Conservation (phyloP, 345 rosid species). For the Geranium rotundifolium region DNA sequence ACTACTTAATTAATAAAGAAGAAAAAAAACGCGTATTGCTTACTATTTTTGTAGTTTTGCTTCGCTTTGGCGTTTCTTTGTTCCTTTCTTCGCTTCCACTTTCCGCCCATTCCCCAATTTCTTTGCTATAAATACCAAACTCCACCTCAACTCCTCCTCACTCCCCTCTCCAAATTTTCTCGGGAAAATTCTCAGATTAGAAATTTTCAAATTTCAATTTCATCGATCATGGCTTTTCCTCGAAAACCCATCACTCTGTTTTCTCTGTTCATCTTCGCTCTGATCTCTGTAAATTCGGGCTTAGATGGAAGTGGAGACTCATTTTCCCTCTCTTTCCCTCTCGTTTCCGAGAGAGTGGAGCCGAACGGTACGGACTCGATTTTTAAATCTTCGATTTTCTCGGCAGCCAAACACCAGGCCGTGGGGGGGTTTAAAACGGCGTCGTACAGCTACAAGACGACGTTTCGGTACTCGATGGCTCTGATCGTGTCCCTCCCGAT, state of each 20-base stretch:
- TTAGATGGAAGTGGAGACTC: not conserved
- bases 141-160: not conserved
- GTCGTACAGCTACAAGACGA: slow-evolving; percentile 26
- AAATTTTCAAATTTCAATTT: too few species aligned
- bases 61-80: too few species aligned
- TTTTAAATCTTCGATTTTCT: slow-evolving; percentile 12
- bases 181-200: too few species aligned
- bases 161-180: not conserved
- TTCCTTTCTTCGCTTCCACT: too few species aligned
- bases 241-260: not conserved
- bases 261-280: not conserved
- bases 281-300: slow-evolving; percentile 4
- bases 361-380: slow-evolving; percentile 6
- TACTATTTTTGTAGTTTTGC: too few species aligned
- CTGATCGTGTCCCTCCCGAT: slow-evolving; percentile 56
- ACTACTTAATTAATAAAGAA: too few species aligned
- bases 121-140: not conserved
- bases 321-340: slow-evolving; percentile 26
- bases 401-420: slow-evolving; percentile 7
- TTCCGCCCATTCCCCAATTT: too few species aligned
- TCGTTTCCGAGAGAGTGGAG: slow-evolving; percentile 19
- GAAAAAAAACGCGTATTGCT: too few species aligned
- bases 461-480: slow-evolving; percentile 67
- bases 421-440: slow-evolving; percentile 1
- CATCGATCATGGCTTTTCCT: not conserved